These are phyloP conservation scores for Hemileia vastatrix DNA, from an alignment of 1,284 basidiomycete species.

Conservation along the genomic window DNA sequence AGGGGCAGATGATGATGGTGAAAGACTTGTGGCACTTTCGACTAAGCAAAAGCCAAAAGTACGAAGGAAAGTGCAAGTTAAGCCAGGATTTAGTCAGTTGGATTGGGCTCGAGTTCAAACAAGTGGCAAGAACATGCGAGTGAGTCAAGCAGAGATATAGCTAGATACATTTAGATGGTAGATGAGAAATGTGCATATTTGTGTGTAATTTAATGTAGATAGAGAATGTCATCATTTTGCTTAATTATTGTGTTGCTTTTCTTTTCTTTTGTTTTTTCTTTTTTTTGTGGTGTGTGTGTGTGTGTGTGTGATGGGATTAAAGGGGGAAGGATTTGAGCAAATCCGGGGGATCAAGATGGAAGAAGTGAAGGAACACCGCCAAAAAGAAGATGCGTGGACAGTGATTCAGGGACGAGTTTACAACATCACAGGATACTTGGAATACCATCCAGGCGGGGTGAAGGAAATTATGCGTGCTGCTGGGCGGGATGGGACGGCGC, in stretches of 20 bases:
- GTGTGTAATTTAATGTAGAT: conserved; percentile 4
- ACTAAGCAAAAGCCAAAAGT: conserved; percentile 25
- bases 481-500: conserved; percentile 81
- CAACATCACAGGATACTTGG: conserved; percentile 85
- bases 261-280: too few species aligned
- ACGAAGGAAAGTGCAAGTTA: conserved; percentile 72
- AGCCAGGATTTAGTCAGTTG: conserved; percentile 80
- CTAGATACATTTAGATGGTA: conserved; percentile 6
- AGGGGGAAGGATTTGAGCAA: conserved; percentile 39
- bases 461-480: conserved; percentile 91
- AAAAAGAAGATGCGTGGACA: conserved; percentile 82
- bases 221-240: neutral
- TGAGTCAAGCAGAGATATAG: conserved; percentile 46
- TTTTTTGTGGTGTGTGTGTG: too few species aligned
- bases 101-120: conserved; percentile 87
- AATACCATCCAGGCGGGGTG: conserved; percentile 89
- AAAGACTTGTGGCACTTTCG: neutral
- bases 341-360: conserved; percentile 69
- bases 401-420: conserved; percentile 89
- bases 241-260: too few species aligned
- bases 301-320: conserved; percentile 53
- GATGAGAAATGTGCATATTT: conserved; percentile 22
- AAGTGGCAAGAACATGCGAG: conserved; percentile 66
- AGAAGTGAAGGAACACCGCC: conserved; percentile 72
- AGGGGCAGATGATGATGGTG: neutral